Base-by-base conservation (phyloP, 1,139 yeast genomes). In the Yarrowia galli region DNA sequence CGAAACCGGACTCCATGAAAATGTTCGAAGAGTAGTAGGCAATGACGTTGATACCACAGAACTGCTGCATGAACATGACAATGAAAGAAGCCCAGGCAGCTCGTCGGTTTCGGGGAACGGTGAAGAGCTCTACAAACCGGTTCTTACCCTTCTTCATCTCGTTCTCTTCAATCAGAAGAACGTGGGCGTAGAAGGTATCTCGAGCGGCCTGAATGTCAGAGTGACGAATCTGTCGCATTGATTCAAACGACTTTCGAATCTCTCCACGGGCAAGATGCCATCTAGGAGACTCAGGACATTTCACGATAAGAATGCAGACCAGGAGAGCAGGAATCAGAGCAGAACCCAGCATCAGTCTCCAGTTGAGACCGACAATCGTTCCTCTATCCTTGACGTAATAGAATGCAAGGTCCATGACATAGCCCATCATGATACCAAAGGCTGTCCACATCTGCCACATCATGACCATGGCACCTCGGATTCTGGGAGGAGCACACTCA, bases 371-470 rank as follows among this genome's bases (percentile, higher is more conserved):
- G 25, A 82, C 83, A 60, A 75, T 81, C 79, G 67, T 80, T 79
- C 74, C 87, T 78, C 53, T 83, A 82, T 65, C 78, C 77, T 67
- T 78, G 75, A 68, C 82, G 78, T 75, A 86, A 83, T 71, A 79
- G 72, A 86, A 89, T 0, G 91, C 91, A 68, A 90, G 80, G 25
- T 87, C 84, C 64, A 90, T 83, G 67, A 88, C 88, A 75, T 89
- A 89, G 65, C 96, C 96, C 73, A 90, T 81, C 87, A 89, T 89
- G 74, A 91, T 89, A 74, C 97, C 97, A 70, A 89, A 87, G 4
- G 96, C 96, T 13, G 96, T 91, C 85, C 90, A 90, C 77, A 89
- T 85, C 79, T 91, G 97, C 96, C 96, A 91, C 81, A 88, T 84
- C 95, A 90, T 89, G 65, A 90, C 92, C 71, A 91, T 79, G 2